Evolutionary conservation across 192 early-diverging fungal genomes (phyloP), one percentile per base, ranked within the genome.

Genomic region (Umbelopsis sp.): DNA sequence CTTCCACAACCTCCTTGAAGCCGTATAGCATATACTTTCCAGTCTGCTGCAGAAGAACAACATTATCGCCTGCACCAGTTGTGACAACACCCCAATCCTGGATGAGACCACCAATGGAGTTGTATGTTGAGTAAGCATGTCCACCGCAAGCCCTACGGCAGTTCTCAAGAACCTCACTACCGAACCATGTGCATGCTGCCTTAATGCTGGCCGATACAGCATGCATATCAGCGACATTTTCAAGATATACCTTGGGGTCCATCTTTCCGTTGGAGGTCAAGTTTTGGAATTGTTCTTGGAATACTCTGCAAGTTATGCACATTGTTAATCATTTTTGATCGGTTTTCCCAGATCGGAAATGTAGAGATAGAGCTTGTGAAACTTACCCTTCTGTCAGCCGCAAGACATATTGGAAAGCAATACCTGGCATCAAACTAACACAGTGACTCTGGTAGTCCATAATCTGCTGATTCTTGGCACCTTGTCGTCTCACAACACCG

Each of bases 401-500:
- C n/a, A 81, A 41, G 69, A 87, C 78, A 54, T 87, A 87, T 66
- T 83, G 77, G 49, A 82, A 73, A 17, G 86, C 75, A 68, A 88
- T 79, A 25, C 80, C 74, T 4, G 89, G 89, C 66, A 91, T 77
- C 66, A 89, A 67, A 12, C 79, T 84, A 21, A 85, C 84, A 70
- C 87, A 85, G 45, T 88, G 84, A n/a, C 83, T 82, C 65, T 87
- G 88, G 70, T 88, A 91, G 59, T 91, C 88, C 72, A 91, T 82
- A 68, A 91, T 89, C 56, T 89, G 86, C 56, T 84, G 84, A 36
- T 91, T 82, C 24, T 87, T 81, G 26, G 77, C 68, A 29, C 89
- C 88, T 69, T 91, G 89, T 16, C 86, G 76, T 72, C 89, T 83
- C 22, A 85, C 81, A 21, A 85, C 87, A 54, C 86, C 89, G 68